Base-by-base conservation (phyloP, 2,329 filamentous ascomycete genomes). In the Epichloe baconii region DNA sequence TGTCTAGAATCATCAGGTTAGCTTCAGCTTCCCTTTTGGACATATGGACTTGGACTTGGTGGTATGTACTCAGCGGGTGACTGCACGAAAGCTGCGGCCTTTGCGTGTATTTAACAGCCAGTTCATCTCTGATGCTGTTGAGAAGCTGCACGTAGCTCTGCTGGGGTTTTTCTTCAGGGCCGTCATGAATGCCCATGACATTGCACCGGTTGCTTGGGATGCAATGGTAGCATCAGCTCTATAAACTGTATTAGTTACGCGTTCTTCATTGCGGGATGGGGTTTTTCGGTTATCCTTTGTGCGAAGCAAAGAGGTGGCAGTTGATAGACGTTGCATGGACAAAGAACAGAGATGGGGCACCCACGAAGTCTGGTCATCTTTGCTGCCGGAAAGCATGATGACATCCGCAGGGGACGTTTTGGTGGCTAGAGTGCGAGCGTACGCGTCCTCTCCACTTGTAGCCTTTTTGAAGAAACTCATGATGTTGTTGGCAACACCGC, bases 61-160 rank as follows among this genome's bases (percentile, higher is more conserved):
- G 51, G 44, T 43, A 71, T 82, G 73, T 82, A 96, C 91, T 88
- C 67, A 98, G 74, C 51, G 93, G 93, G 69, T 98, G 93, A 69
- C 90, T 96, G 73, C 89, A 94, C 64, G 90, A 97, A 59, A 98
- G 74, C 74, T 98, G 93, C 52, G 93, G 93, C 74, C 95, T 95
- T 73, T 98, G 93, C 11, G 78, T 78, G 66, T 98, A 98, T 64
- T 91, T 91, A 48, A 80, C 82, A 55, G 87, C 73, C 55, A 98
- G 76, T 68, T 97, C 89, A 59, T 96, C 90, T 56, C 93, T 86
- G 62, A 98, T 95, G 68, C 85, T 95, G 75, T 96, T 97, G 61
- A 98, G 78, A 55, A 98, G 74, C 72, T 96, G 86, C 48, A 98
- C 90, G 64, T 98, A 98, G 72, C 89, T 96, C 74, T 98, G 93